Conservation (phyloP, 257 asterid genomes). For the Rehmannia glutinosa region DNA sequence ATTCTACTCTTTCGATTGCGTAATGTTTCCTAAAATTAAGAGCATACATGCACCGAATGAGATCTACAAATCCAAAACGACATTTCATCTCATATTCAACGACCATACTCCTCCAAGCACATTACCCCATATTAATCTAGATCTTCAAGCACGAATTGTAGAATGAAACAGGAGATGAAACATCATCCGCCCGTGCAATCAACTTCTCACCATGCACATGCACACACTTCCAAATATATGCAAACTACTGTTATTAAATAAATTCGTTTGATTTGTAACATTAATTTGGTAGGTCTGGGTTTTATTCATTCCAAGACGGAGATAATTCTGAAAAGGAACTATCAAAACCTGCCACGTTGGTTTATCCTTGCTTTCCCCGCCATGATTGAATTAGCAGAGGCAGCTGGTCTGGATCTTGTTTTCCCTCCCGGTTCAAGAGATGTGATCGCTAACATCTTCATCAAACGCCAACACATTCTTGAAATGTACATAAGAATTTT, state of each 20-base stretch:
- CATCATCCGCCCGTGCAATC: no score
- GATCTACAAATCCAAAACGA: no score
- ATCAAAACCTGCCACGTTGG: constrained; percentile 37
- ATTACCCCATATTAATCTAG: no score
- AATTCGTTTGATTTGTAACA: not conserved
- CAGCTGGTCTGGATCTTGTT: constrained; percentile 18
- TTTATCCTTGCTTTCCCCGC: constrained; percentile 46
- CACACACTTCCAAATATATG: no score
- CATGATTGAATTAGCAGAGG: constrained; percentile 39
- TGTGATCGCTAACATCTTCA: constrained; percentile 16
- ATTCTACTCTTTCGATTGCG: no score
- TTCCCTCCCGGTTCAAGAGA: constrained; percentile 14
- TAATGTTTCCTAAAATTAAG: no score
- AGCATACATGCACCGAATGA: no score
- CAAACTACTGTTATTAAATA: not conserved
- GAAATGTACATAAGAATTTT: constrained; percentile 18
- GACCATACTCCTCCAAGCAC: no score
- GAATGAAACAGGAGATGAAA: no score
- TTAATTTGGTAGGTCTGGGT: constrained; percentile 27
- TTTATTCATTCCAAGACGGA: constrained; percentile 32
- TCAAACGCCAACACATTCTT: constrained; percentile 28
- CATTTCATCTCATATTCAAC: no score
- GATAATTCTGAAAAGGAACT: constrained; percentile 19
- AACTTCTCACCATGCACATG: no score
- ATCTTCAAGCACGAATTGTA: no score